Percentiles rank a stretch among this genome's conserved stretches.
Evolutionary conservation across 2,329 filamentous ascomycete genomes (phyloP).

Genomic region (Arthrobotrys sphaeroides): DNA sequence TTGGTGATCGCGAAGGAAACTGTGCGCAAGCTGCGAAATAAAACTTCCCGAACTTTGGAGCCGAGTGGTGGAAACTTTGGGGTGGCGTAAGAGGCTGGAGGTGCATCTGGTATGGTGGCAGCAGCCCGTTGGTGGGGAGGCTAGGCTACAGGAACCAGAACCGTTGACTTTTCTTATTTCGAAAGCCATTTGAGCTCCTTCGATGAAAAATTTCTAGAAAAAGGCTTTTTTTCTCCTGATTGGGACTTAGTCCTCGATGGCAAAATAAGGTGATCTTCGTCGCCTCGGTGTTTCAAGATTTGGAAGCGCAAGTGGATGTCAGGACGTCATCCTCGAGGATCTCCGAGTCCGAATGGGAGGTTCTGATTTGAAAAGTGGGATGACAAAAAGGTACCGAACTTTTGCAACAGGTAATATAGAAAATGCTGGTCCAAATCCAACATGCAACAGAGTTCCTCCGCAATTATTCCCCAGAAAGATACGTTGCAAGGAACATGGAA

Average conservation of each 20-base stretch:
- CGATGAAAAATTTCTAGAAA: constrained; percentile 34
- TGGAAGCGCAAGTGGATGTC: not conserved
- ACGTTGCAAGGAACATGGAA: constrained; percentile 23
- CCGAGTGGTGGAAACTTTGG: constrained; percentile 26
- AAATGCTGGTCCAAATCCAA: not conserved
- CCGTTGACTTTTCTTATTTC: not conserved
- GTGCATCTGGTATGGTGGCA: not conserved
- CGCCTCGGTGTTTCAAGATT: constrained; percentile 7
- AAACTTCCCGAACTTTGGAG: constrained; percentile 49
- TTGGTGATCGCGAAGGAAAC: not conserved
- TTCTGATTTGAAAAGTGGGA: not conserved
- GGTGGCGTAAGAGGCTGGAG: constrained; percentile 25
- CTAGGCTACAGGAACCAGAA: constrained; percentile 11
- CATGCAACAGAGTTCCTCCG: constrained; percentile 45
- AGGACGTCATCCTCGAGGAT: constrained; percentile 28
- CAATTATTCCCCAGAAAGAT: not conserved
- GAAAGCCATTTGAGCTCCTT: constrained; percentile 29
- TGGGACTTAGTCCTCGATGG: constrained; percentile 1
- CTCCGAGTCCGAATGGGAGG: not conserved
- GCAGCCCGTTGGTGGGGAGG: not conserved
- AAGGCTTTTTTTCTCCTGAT: constrained; percentile 8
- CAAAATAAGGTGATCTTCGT: constrained; percentile 3
- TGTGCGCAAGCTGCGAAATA: not conserved
- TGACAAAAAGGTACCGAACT: not conserved
- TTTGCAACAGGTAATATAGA: too few relatives aligned